Conservation (phyloP, 1,284 basidiomycete genomes). For the Singerocomus rubriflavus region DNA sequence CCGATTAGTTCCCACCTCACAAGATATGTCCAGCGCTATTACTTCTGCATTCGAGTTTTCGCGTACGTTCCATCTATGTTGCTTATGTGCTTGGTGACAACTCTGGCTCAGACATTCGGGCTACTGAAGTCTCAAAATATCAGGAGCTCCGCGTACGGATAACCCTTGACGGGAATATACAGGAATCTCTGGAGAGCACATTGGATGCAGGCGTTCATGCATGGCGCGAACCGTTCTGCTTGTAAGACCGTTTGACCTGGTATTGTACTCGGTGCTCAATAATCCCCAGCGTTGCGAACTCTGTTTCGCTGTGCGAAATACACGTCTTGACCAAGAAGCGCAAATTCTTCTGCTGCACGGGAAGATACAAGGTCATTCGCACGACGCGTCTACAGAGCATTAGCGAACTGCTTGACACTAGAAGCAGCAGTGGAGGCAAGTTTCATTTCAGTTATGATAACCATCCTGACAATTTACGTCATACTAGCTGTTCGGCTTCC, state of each 20-base stretch:
- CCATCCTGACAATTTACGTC: slow-evolving; percentile 30
- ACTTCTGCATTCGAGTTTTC: slow-evolving; percentile 24
- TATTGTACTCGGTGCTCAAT: slow-evolving; percentile 11
- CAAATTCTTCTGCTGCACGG: slow-evolving; percentile 27
- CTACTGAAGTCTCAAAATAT: slow-evolving; percentile 22
- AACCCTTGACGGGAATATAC: slow-evolving; percentile 28
- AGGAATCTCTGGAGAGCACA: slow-evolving; percentile 30
- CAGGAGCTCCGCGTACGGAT: slow-evolving; percentile 27
- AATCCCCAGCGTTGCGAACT: slow-evolving; percentile 11
- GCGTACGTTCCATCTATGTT: slow-evolving; percentile 12
- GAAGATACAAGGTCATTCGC: slow-evolving; percentile 27
- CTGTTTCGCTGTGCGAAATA: slow-evolving; percentile 29
- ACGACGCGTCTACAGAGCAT: slow-evolving; percentile 29
- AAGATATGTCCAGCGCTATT: slow-evolving; percentile 18
- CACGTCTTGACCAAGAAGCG: slow-evolving; percentile 29
- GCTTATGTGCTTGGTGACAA: not conserved
- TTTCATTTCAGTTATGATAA: slow-evolving; percentile 33
- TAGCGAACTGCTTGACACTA: slow-evolving; percentile 26
- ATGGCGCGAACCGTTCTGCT: slow-evolving; percentile 30
- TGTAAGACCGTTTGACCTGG: slow-evolving; percentile 17
- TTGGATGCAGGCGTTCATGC: slow-evolving; percentile 26
- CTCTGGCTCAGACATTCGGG: slow-evolving; percentile 22
- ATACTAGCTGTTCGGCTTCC: slow-evolving; percentile 28
- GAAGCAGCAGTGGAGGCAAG: slow-evolving; percentile 29
- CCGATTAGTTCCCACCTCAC: slow-evolving; percentile 9